A percentile compares a stretch with the other conserved stretches of the same genome.
These are phyloP conservation scores for Fraxinus nigra DNA, from an alignment of 305 asterid species.

Conservation along the genomic window DNA sequence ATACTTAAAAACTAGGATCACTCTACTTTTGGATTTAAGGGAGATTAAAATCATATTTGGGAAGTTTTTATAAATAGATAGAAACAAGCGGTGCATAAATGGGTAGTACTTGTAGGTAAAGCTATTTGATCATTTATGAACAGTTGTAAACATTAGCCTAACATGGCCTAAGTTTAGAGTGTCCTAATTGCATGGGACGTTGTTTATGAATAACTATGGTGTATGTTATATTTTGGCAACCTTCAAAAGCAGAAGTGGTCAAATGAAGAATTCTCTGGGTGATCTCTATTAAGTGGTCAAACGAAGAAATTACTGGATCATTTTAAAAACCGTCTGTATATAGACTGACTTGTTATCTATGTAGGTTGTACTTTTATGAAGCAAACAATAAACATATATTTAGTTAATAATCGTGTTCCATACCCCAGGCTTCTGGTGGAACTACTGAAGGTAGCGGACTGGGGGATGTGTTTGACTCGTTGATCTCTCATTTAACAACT, in stretches of 20 bases:
- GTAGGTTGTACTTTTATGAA: background rate
- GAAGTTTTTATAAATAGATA: background rate
- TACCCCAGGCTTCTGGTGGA: constrained; percentile 78
- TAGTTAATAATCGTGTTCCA: constrained; percentile 20
- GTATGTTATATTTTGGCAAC: background rate
- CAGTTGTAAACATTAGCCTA: background rate
- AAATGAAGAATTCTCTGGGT: background rate
- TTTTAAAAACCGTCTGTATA: background rate
- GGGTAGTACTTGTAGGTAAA: background rate
- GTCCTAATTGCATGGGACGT: background rate
- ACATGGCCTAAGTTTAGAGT: background rate
- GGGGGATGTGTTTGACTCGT: constrained; percentile 67
- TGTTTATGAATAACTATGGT: background rate
- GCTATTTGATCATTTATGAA: background rate
- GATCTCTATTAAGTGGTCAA: background rate
- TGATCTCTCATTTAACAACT: constrained; percentile 71
- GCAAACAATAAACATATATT: background rate
- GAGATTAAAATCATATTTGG: background rate
- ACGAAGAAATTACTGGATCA: background rate
- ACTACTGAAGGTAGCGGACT: constrained; percentile 80
- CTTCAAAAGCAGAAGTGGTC: background rate
- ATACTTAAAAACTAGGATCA: background rate
- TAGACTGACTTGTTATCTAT: background rate
- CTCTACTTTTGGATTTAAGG: background rate
- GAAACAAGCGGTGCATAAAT: background rate